phyloP scores from a whole-genome alignment of 202 grass and related monocot genomes.

The Schoenoplectus tabernaemontani region DNA sequence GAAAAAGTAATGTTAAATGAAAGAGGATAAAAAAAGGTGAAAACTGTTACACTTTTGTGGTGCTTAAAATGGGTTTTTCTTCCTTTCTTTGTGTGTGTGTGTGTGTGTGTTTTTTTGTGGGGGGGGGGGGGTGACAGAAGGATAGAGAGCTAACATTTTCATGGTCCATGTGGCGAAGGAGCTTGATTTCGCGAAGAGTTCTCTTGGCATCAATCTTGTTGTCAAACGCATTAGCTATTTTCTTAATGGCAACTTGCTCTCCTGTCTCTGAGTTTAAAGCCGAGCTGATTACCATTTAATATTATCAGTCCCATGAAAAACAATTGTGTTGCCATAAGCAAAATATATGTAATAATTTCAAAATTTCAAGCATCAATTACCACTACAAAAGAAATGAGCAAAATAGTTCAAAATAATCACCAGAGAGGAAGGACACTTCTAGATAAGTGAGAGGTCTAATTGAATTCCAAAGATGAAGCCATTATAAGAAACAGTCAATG shows the following conservation, averaged over 20 bases:
- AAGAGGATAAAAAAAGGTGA: neutral
- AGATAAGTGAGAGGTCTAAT: neutral
- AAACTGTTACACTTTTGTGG: neutral
- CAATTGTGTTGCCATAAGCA: neutral
- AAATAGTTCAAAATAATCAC: neutral
- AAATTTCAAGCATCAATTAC: neutral
- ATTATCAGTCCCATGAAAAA: neutral
- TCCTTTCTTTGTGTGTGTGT: neutral
- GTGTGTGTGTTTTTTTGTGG: neutral
- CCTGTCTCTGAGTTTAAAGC: slow-evolving; percentile 78
- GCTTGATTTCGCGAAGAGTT: slow-evolving; percentile 89
- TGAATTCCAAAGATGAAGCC: slow-evolving; percentile 1
- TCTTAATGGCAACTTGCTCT: slow-evolving; percentile 92
- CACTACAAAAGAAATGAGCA: neutral
- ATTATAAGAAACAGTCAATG: neutral
- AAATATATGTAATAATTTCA: neutral
- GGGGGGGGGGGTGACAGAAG: neutral
- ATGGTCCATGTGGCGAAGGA: slow-evolving; percentile 95
- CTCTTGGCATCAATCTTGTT: slow-evolving; percentile 96
- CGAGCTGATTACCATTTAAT: slow-evolving; percentile 37
- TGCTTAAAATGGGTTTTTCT: too few species aligned
- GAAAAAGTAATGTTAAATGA: neutral
- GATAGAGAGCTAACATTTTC: slow-evolving; percentile 56
- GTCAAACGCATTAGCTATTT: slow-evolving; percentile 95
- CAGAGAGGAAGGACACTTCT: neutral